Conservation (phyloP, 2,329 filamentous ascomycete species). For the Bisporella sp. region DNA sequence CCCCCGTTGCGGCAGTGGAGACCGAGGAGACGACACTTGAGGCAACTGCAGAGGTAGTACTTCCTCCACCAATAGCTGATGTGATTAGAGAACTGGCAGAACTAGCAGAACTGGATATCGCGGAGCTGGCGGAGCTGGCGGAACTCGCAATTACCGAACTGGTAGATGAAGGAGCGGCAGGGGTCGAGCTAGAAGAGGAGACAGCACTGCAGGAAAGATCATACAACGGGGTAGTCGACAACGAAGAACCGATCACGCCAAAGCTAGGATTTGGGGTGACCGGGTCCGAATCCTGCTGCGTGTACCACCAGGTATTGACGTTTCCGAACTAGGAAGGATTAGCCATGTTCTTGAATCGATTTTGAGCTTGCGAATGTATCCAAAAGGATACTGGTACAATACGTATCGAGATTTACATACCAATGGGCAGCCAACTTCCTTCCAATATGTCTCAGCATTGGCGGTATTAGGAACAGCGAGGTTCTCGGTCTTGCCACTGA, state of each 20-base stretch:
- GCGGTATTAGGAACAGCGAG: slow-evolving; percentile 53
- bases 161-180: slow-evolving; percentile 10
- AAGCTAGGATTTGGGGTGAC: slow-evolving; percentile 61
- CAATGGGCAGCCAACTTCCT: slow-evolving; percentile 62
- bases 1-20: not conserved
- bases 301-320: slow-evolving; percentile 70
- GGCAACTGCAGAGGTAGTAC: not conserved
- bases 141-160: not conserved
- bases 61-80: no score
- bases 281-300: slow-evolving; percentile 60
- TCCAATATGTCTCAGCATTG: slow-evolving; percentile 78
- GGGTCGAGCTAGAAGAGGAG: slow-evolving; percentile 13
- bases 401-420: no score
- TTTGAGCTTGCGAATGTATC: no score
- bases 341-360: no score
- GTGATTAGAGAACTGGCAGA: no score
- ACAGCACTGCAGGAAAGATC: slow-evolving; percentile 51
- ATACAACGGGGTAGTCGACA: slow-evolving; percentile 50
- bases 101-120: not conserved
- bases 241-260: slow-evolving; percentile 53
- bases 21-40: not conserved
- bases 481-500: slow-evolving; percentile 57
- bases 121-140: slow-evolving; percentile 5
- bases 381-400: no score
- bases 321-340: slow-evolving; percentile 44